Conservation (phyloP, 164 flowering plant species). For the Kalanchoe fedtschenkoi region DNA sequence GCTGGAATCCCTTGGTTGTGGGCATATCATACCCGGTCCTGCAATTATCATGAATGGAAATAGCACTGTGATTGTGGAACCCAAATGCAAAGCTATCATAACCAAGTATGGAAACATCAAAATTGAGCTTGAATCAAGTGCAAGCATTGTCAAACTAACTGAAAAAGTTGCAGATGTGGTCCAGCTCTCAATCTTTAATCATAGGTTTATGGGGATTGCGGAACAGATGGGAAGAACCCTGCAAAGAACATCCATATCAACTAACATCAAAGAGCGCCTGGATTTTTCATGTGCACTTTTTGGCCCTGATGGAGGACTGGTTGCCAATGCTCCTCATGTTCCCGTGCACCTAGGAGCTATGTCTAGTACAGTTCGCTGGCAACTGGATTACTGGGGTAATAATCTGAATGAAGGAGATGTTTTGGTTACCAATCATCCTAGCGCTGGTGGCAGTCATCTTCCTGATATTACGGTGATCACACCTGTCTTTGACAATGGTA, state of each 20-base stretch:
- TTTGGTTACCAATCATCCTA: conserved; percentile 88
- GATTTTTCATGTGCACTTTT: conserved; percentile 98
- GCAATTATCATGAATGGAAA: conserved; percentile 93
- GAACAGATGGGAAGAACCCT: conserved; percentile 98
- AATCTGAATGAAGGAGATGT: conserved; percentile 91
- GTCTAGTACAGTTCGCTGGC: conserved; percentile 97
- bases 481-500: conserved; percentile 73
- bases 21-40: conserved; percentile 67
- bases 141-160: conserved; percentile 25
- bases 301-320: conserved; percentile 91
- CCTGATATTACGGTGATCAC: conserved; percentile 97
- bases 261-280: conserved; percentile 90
- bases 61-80: conserved; percentile 92
- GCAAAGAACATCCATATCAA: conserved; percentile 93
- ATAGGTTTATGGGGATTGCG: conserved; percentile 98
- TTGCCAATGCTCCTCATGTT: conserved; percentile 98
- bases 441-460: conserved; percentile 95
- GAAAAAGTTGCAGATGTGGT: conserved; percentile 89
- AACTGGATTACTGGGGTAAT: conserved; percentile 70
- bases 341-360: conserved; percentile 98
- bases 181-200: conserved; percentile 88
- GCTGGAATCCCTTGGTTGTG: conserved; percentile 72
- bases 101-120: conserved; percentile 82
- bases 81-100: conserved; percentile 62
- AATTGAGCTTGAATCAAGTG: conserved; percentile 51